These are phyloP conservation scores for Taiwanofungus camphoratus DNA, from an alignment of 1,284 basidiomycete genomes.

Conservation along the genomic window DNA sequence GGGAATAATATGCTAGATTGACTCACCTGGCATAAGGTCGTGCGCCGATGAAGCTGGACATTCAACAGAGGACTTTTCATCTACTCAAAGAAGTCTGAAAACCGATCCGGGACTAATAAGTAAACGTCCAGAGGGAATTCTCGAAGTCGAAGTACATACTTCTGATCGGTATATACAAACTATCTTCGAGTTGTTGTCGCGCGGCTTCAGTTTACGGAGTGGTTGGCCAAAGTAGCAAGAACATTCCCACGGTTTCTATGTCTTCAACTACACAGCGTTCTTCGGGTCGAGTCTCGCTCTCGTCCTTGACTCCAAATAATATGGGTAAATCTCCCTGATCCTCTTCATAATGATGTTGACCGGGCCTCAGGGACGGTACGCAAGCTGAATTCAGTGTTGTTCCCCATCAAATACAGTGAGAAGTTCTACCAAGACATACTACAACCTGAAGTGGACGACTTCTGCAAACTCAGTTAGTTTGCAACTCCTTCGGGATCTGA, in stretches of 20 bases:
- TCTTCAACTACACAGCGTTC: slow-evolving; percentile 29
- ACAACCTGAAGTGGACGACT: slow-evolving; percentile 65
- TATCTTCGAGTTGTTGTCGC: too few relatives aligned
- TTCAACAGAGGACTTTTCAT: too few relatives aligned
- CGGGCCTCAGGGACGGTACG: slow-evolving; percentile 53
- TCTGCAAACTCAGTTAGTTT: slow-evolving; percentile 69
- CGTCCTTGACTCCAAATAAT: slow-evolving; percentile 72
- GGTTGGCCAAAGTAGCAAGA: too few relatives aligned
- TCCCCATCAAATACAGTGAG: slow-evolving; percentile 78
- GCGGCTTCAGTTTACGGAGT: too few relatives aligned
- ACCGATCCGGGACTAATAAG: too few relatives aligned
- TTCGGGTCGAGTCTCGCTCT: slow-evolving; percentile 55
- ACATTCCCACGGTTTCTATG: slow-evolving; percentile 28
- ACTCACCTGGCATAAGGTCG: too few relatives aligned
- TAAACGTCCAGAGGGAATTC: too few relatives aligned
- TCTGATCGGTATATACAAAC: too few relatives aligned
- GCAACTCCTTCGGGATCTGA: slow-evolving; percentile 1
- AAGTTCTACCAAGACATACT: slow-evolving; percentile 76
- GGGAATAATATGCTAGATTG: too few relatives aligned
- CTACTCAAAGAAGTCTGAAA: too few relatives aligned
- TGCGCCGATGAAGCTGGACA: too few relatives aligned
- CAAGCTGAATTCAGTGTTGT: slow-evolving; percentile 75
- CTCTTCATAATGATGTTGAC: slow-evolving; percentile 7
- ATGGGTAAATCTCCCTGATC: slow-evolving; percentile 30
- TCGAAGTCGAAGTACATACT: too few relatives aligned